These are phyloP conservation scores for Pythium dissotocum DNA, from an alignment of 352 stramenopile genomes.

Conservation along the genomic window DNA sequence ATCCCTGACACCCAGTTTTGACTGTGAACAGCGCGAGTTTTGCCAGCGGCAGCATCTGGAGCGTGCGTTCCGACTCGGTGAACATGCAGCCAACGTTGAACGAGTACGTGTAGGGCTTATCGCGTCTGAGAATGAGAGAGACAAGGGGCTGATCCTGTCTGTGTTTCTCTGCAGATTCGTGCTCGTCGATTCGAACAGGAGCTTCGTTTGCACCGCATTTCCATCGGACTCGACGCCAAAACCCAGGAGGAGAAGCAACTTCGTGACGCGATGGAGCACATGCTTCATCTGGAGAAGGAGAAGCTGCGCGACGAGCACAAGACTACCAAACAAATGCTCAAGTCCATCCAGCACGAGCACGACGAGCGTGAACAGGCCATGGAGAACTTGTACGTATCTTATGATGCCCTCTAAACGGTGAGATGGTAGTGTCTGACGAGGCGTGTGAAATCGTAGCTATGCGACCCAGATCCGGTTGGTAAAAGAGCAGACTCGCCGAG, in stretches of 20 bases:
- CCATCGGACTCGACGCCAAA: conserved; percentile 59
- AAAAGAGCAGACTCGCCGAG: conserved; percentile 58
- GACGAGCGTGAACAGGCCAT: conserved; percentile 53
- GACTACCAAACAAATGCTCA: conserved; percentile 43
- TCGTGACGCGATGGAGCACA: conserved; percentile 61
- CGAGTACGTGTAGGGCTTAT: conserved; percentile 25
- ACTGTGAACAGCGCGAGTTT: conserved; percentile 55
- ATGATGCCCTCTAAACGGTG: background rate
- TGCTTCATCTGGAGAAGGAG: conserved; percentile 66
- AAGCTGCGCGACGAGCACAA: conserved; percentile 67
- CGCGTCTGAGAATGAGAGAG: no score
- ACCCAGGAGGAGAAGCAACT: conserved; percentile 70
- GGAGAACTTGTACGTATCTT: conserved; percentile 53
- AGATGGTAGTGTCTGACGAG: background rate
- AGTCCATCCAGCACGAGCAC: conserved; percentile 67
- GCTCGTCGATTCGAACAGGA: conserved; percentile 66
- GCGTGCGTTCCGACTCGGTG: conserved; percentile 55
- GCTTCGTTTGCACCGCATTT: conserved; percentile 63
- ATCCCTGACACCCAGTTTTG: no score
- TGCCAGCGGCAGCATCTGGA: conserved; percentile 64
- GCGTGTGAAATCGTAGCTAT: conserved; percentile 35
- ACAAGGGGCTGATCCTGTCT: no score
- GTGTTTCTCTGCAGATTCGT: conserved; percentile 41
- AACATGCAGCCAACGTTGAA: conserved; percentile 69
- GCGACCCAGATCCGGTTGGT: conserved; percentile 68